These are phyloP conservation scores for Coffea humblotiana DNA, from an alignment of 305 asterid species.

Conservation along the genomic window DNA sequence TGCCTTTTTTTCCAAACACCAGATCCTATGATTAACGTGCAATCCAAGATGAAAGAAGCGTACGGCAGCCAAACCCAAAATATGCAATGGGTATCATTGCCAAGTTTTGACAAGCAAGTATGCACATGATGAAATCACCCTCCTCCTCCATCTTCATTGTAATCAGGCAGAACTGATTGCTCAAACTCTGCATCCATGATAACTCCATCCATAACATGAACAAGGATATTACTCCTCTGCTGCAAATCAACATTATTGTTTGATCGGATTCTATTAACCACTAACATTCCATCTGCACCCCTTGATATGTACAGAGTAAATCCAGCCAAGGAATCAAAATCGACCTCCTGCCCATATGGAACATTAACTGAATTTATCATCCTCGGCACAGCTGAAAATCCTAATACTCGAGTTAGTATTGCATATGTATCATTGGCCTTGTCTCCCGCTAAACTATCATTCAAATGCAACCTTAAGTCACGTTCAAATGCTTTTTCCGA, in stretches of 20 bases:
- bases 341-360: constrained; percentile 38
- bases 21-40: neutral
- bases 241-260: constrained; percentile 14
- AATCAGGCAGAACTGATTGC: constrained; percentile 23
- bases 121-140: neutral
- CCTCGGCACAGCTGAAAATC: constrained; percentile 69
- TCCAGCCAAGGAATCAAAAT: constrained; percentile 66
- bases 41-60: neutral
- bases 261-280: constrained; percentile 43
- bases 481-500: constrained; percentile 67
- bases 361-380: constrained; percentile 46
- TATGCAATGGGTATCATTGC: neutral
- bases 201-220: constrained; percentile 28
- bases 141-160: neutral
- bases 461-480: constrained; percentile 45
- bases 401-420: constrained; percentile 60
- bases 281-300: constrained; percentile 45
- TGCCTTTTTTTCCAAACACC: neutral
- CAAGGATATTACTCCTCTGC: constrained; percentile 17
- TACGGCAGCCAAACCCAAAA: neutral
- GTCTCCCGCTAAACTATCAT: constrained; percentile 39
- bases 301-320: constrained; percentile 43
- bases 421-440: constrained; percentile 49
- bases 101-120: neutral
- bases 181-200: constrained; percentile 34